phyloP scores from a whole-genome alignment of 2,329 filamentous ascomycete genomes.

The Colletotrichum sp. region DNA sequence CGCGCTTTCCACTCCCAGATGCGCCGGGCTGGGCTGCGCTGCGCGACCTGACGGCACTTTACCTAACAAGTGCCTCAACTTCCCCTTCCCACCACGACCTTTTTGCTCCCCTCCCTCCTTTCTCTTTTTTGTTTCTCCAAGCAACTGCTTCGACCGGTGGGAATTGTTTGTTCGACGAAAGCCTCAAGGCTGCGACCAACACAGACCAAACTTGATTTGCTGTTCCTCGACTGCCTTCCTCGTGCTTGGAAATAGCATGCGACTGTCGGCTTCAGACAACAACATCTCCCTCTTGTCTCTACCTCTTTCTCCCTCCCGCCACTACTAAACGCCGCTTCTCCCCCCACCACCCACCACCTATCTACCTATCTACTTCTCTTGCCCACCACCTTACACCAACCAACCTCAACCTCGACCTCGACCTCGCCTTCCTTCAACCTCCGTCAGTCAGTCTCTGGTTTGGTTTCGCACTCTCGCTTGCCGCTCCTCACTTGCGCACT shows the following conservation, averaged over 20 bases:
- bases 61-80: slow-evolving; percentile 22
- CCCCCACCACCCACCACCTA: neutral
- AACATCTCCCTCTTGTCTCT: slow-evolving; percentile 13
- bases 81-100: slow-evolving; percentile 16
- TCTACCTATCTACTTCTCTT: neutral
- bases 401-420: neutral
- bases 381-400: slow-evolving; percentile 16
- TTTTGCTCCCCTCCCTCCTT: neutral
- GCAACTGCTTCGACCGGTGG: slow-evolving; percentile 21
- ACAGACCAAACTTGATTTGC: neutral
- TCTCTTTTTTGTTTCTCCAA: slow-evolving; percentile 10
- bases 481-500: slow-evolving; percentile 13
- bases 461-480: slow-evolving; percentile 15
- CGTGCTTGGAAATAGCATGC: slow-evolving; percentile 16
- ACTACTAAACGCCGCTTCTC: slow-evolving; percentile 15
- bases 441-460: neutral
- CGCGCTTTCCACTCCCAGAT: neutral
- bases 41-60: slow-evolving; percentile 7
- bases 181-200: neutral
- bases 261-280: slow-evolving; percentile 16
- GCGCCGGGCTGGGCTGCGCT: slow-evolving; percentile 6
- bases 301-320: neutral
- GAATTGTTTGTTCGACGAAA: slow-evolving; percentile 20
- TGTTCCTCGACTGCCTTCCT: neutral
- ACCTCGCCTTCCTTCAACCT: neutral